Evolutionary conservation across 805 yeast genomes (phyloP), one percentile per base, ranked within the genome.

Genomic region (Saccharomycopsis babjevae): DNA sequence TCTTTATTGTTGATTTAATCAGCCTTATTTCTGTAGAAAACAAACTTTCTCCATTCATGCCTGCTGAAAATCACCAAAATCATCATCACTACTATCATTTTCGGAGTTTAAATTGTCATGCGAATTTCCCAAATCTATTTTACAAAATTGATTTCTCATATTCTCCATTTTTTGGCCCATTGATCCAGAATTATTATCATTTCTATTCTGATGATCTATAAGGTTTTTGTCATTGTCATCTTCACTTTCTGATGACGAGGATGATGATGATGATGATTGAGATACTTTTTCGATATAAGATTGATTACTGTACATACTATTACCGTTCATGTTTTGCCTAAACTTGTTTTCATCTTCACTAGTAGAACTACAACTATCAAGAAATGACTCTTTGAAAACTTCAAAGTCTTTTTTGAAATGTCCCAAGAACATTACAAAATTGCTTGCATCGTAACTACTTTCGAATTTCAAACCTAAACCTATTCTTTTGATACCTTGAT

Each of bases 41-140:
- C 3, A 2, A 34, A 43, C 50, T 11, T 43, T 43, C 5, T 18
- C 8, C 5, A 46, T 7, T 39, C 28, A 39, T 39, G 22, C 52
- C 34, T 42, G 59, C 25, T 57, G 57, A 42, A 63, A 63, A 18
- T 63, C 65, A 8, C 65, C 65, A 50, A 63, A 63, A 32, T 64
- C 66, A 13, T 64, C 66, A 39, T 61, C 64, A 36, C 46, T 46
- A 22, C 52, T 50, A n/a, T 63, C 66, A 25, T 43, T 50, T 8
- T 54, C 64, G 28, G 50, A 54, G 32, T 56, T 54, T 32, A 54
- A 61, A 30, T 32, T 59, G 6, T 55, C 56, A 7, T 32, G 15
- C 25, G 54, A 46, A 18, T 46, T n/a, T 22, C 16, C 52, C n/a
- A 46, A 46, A 25, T 46, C 52, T 46, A 46, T 46, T 46, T 28